These are phyloP conservation scores for Chrysochromulina parva DNA, from an alignment of 78 protist species.

Conservation along the genomic window DNA sequence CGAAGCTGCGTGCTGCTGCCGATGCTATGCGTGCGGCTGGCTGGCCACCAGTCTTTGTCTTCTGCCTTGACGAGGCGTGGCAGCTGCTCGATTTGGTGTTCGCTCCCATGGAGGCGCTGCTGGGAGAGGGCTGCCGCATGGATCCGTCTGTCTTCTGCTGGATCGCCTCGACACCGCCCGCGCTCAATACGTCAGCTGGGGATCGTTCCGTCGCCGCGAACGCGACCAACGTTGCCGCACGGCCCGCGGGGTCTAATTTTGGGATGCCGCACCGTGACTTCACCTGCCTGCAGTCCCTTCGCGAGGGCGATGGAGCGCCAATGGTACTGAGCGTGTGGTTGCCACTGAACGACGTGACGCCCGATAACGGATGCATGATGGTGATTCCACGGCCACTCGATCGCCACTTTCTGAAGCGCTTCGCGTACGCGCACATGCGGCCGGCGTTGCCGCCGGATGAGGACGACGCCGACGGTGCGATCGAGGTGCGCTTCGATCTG, in stretches of 20 bases:
- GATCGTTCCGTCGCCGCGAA: no score
- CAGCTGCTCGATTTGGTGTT: background rate
- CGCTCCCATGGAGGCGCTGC: background rate
- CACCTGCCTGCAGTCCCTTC: background rate
- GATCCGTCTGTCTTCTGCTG: background rate
- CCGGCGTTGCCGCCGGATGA: background rate
- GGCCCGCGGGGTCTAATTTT: background rate
- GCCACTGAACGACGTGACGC: background rate
- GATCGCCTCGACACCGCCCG: background rate
- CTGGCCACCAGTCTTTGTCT: background rate
- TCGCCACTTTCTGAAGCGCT: background rate
- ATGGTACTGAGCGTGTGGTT: background rate
- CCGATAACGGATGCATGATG: background rate
- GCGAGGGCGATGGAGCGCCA: background rate
- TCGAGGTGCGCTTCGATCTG: background rate
- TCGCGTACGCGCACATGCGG: constrained; percentile 6
- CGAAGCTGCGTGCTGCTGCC: no score
- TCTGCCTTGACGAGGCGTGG: background rate
- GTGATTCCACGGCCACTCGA: background rate
- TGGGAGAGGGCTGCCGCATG: background rate
- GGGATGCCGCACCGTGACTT: constrained; percentile 14
- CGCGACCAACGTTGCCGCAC: background rate
- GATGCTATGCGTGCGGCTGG: no score
- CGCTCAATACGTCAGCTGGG: background rate
- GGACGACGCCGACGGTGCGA: background rate